Evolutionary conservation across 768 basidiomycete species (phyloP).

Genomic region (Leccinum olivaceopallidum): DNA sequence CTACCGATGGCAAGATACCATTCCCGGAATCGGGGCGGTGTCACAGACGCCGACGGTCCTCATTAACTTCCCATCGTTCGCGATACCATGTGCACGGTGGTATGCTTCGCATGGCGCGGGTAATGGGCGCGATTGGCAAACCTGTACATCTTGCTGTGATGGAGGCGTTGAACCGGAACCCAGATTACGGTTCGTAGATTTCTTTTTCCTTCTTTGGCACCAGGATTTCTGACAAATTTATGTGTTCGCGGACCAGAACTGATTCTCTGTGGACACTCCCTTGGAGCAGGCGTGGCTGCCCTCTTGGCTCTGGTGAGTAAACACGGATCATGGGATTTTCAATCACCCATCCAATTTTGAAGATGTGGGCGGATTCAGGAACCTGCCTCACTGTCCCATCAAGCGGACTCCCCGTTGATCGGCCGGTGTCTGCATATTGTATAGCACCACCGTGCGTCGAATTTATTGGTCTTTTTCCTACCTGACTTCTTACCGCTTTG

Average conservation of each 20-base stretch:
- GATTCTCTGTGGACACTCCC: conserved; percentile 79
- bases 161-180: conserved; percentile 67
- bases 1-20: conserved; percentile 35
- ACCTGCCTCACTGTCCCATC: conserved; percentile 69
- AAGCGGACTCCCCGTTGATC: conserved; percentile 67
- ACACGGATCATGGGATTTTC: not conserved
- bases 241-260: conserved; percentile 45
- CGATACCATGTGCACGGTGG: conserved; percentile 75
- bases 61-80: conserved; percentile 23
- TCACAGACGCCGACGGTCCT: conserved; percentile 26
- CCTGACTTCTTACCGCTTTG: not conserved
- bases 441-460: conserved; percentile 74
- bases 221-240: conserved; percentile 1
- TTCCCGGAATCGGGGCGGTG: conserved; percentile 35
- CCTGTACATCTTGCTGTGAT: conserved; percentile 77
- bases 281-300: conserved; percentile 80
- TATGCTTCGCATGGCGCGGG: conserved; percentile 75
- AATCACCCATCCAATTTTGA: not conserved
- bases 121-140: conserved; percentile 75
- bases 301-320: conserved; percentile 67
- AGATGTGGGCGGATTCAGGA: conserved; percentile 87
- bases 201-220: not conserved
- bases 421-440: conserved; percentile 72
- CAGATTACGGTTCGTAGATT: conserved; percentile 62
- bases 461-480: not conserved